Conservation (phyloP, 148 eudicot genomes). For the Tetragonia tetragonoides region DNA sequence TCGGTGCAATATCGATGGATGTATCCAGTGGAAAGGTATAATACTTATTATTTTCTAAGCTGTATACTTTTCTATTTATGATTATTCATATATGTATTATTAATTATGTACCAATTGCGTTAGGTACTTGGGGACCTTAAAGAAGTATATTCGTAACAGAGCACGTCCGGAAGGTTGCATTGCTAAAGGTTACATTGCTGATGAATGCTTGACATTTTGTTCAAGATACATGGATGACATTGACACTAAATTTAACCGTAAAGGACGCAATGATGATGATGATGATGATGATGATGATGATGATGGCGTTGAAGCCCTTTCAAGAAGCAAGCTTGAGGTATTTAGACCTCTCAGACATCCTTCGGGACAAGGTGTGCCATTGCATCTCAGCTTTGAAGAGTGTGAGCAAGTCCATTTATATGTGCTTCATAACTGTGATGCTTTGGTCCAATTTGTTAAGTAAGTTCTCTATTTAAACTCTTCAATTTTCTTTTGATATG, state of each 20-base stretch:
- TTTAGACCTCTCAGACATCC: not conserved
- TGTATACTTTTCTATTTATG: too few species aligned
- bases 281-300: too few species aligned
- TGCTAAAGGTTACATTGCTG: slow-evolving; percentile 7
- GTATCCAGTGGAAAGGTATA: slow-evolving; percentile 5
- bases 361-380: not conserved
- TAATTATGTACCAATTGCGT: too few species aligned
- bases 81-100: too few species aligned
- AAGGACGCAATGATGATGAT: slow-evolving; percentile 11
- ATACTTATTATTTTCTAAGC: too few species aligned
- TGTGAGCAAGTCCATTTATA: not conserved
- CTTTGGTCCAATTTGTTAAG: not conserved
- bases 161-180: slow-evolving; percentile 10
- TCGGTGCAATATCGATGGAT: slow-evolving; percentile 9
- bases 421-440: not conserved
- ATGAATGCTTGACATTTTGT: slow-evolving; percentile 13
- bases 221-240: slow-evolving; percentile 14
- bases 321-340: not conserved
- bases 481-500: not conserved
- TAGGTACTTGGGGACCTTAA: not conserved
- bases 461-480: not conserved
- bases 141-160: not conserved
- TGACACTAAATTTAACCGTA: slow-evolving; percentile 17
- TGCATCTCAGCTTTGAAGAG: not conserved
- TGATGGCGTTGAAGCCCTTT: not conserved